A percentile compares a stretch with the other conserved stretches of the same genome.
Evolutionary conservation across 495 filamentous ascomycete genomes (phyloP).

Genomic region (Aspergillus cavernicola): DNA sequence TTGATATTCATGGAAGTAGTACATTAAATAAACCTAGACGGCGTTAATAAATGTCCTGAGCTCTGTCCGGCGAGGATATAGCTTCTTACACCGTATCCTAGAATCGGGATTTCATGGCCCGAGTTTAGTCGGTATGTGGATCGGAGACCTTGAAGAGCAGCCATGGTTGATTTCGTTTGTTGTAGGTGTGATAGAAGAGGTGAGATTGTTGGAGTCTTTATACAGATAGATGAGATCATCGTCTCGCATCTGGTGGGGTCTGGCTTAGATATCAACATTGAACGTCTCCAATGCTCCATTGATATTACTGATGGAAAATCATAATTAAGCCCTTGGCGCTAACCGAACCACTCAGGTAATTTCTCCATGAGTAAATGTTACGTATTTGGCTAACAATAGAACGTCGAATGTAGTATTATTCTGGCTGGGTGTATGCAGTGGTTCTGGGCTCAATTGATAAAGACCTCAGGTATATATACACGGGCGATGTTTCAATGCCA

Average conservation of each 20-base stretch:
- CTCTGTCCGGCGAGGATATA: neutral
- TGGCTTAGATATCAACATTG: neutral
- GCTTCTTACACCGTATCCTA: conserved; percentile 69
- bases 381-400: neutral
- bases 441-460: neutral
- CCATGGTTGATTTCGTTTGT: conserved; percentile 22
- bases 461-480: conserved; percentile 11
- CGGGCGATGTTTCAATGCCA: neutral
- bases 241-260: neutral
- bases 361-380: too few species aligned
- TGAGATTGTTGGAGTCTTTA: neutral
- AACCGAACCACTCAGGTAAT: too few species aligned
- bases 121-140: conserved; percentile 56
- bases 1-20: neutral
- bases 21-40: conserved; percentile 72
- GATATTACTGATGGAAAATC: conserved; percentile 7
- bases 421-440: neutral
- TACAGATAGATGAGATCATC: conserved; percentile 8
- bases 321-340: too few species aligned
- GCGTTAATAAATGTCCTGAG: neutral
- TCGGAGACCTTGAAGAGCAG: conserved; percentile 23
- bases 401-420: too few species aligned
- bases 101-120: conserved; percentile 70
- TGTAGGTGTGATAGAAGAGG: neutral
- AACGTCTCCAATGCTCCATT: neutral